Conservation (phyloP, 2,329 filamentous ascomycete species). For the Didymellaceae sp. region DNA sequence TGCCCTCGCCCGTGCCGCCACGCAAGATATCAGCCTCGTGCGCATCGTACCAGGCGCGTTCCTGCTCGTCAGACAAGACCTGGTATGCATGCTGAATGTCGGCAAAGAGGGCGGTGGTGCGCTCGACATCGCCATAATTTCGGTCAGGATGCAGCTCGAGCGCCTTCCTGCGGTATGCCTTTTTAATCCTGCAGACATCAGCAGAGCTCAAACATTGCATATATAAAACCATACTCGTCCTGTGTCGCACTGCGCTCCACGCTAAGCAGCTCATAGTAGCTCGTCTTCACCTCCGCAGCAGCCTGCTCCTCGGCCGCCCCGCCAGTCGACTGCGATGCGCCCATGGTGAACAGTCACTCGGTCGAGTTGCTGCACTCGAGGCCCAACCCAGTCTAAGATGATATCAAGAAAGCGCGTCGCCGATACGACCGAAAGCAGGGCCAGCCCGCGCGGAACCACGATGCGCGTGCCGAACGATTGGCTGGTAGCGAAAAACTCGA, state of each 20-base stretch:
- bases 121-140: conserved; percentile 85
- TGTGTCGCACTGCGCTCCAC: conserved; percentile 76
- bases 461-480: conserved; percentile 22
- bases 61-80: conserved; percentile 93
- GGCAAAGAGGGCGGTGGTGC: conserved; percentile 83
- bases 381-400: background rate
- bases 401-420: conserved; percentile 14
- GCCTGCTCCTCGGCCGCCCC: conserved; percentile 28
- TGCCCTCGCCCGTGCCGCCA: conserved; percentile 62
- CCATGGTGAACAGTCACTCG: conserved; percentile 45
- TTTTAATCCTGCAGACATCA: conserved; percentile 74
- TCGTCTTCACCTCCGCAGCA: conserved; percentile 55
- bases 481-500: conserved; percentile 18
- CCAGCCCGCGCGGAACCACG: conserved; percentile 20
- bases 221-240: conserved; percentile 67
- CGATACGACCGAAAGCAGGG: conserved; percentile 10
- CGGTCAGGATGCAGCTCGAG: conserved; percentile 94
- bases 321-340: conserved; percentile 54
- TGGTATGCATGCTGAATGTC: conserved; percentile 94
- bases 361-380: conserved; percentile 9
- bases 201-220: background rate
- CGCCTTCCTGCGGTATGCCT: conserved; percentile 87
- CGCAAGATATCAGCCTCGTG: conserved; percentile 85
- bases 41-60: conserved; percentile 96
- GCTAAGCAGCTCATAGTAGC: conserved; percentile 85